These are phyloP conservation scores for Phaeosphaeria sp. DNA, from an alignment of 2,329 filamentous ascomycete genomes.

Conservation along the genomic window DNA sequence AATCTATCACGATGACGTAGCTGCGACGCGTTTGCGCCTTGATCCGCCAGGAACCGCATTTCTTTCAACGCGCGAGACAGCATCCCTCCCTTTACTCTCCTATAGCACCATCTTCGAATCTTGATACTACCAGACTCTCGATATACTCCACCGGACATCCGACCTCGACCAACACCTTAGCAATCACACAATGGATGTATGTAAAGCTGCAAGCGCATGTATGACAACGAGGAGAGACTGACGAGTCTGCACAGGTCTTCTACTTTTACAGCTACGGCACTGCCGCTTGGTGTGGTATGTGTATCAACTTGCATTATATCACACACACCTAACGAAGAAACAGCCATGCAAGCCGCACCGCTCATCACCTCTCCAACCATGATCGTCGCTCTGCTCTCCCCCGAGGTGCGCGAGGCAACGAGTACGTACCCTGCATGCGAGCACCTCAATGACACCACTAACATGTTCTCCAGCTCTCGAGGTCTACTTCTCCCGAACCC, in stretches of 20 bases:
- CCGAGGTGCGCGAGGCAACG: conserved; percentile 62
- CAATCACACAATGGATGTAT: conserved; percentile 11
- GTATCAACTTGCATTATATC: neutral
- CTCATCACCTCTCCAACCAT: conserved; percentile 67
- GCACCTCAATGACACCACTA: neutral
- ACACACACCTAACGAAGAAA: conserved; percentile 12
- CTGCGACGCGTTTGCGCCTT: neutral
- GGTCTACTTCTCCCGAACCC: conserved; percentile 74
- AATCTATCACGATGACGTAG: conserved; percentile 15
- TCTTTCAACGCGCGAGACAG: neutral
- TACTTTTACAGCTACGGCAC: conserved; percentile 54
- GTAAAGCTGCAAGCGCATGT: neutral
- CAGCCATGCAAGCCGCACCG: conserved; percentile 55
- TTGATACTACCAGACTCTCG: neutral
- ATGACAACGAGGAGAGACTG: conserved; percentile 13
- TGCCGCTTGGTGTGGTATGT: conserved; percentile 50
- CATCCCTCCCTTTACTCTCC: neutral
- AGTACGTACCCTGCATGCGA: conserved; percentile 48
- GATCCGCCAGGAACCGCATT: conserved; percentile 11
- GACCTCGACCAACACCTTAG: neutral
- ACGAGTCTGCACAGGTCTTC: conserved; percentile 45
- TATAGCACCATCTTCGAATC: neutral
- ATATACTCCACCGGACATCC: neutral
- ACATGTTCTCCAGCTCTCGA: conserved; percentile 61
- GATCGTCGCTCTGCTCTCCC: conserved; percentile 65